Evolutionary conservation across 2,329 filamentous ascomycete species (phyloP).

Genomic region (Huntiella abstrusa): DNA sequence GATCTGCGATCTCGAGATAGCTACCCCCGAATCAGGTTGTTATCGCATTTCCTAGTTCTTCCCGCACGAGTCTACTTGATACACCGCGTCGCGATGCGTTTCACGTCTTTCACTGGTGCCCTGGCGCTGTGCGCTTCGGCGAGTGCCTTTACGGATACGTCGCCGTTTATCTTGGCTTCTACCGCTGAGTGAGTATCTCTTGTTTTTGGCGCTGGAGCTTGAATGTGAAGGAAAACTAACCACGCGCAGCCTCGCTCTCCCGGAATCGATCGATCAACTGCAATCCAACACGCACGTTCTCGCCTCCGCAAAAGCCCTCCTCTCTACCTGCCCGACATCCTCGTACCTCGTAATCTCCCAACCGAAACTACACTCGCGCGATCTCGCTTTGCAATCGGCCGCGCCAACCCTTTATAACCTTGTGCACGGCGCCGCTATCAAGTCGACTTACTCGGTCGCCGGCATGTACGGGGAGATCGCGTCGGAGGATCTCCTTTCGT

Average conservation of each 20-base stretch:
- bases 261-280: constrained; percentile 19
- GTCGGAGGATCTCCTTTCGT: constrained; percentile 22
- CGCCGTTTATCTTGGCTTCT: constrained; percentile 77
- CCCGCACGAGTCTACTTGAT: too few relatives aligned
- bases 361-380: constrained; percentile 49
- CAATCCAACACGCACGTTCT: constrained; percentile 29
- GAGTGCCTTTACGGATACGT: constrained; percentile 66
- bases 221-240: not conserved
- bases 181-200: constrained; percentile 48
- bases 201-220: not conserved
- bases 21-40: too few relatives aligned
- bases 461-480: constrained; percentile 37
- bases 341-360: constrained; percentile 65
- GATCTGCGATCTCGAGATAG: too few relatives aligned
- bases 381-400: constrained; percentile 32
- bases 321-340: constrained; percentile 51
- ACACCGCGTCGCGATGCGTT: constrained; percentile 29
- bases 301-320: constrained; percentile 26
- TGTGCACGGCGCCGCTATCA: constrained; percentile 19
- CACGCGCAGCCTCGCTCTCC: constrained; percentile 18
- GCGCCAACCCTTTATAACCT: constrained; percentile 30
- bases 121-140: constrained; percentile 38
- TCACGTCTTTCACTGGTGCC: constrained; percentile 29
- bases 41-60: too few relatives aligned
- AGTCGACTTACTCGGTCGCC: constrained; percentile 28